Evolutionary conservation across 2,329 filamentous ascomycete species (phyloP), one percentile per base, ranked within the genome.

Genomic region (Colletotrichum sp.): DNA sequence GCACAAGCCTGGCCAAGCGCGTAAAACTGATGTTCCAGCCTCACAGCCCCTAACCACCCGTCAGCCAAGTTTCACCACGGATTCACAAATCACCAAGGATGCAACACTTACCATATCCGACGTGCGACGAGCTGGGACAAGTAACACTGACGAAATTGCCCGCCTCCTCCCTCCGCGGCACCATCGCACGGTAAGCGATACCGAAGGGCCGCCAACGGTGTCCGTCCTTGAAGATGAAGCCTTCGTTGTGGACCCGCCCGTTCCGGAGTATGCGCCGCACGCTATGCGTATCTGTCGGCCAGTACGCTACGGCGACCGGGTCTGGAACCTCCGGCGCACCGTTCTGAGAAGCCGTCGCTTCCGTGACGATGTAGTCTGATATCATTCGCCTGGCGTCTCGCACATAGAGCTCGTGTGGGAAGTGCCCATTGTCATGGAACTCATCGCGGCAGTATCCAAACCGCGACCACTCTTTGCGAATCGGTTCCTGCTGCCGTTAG

Each of bases 351-450:
- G 79, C 78, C 15, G 70, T 78, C 22, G 68, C 67, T 64, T 80
- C 75, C 8, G 77, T 81, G 74, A 82, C 79, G 52, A 80, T 78
- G 63, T 80, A 81, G 32, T 79, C 71, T 4, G 77, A 78, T 3
- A 78, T 64, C 80, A 81, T 79, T 64, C 78, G 79, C n/a, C 81
- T 73, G 18, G 76, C 79, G 36, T 82, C 81, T 13, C 80, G 81
- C 30, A 82, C 78, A 73, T 82, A 82, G 24, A 82, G 73, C 63
- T 81, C 73, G 34, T 79, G 68, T 6, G 81, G 81, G 52, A 81
- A 82, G 71, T 80, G 70, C 18, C 70, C 77, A 64, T 82, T 81
- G 39, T 78, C 77, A 3, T 69, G 74, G 68, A 80, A 82, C 76
- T 82, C 80, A 32, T 82, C 81, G 34, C 73, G 76, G 62, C 75